Percentiles rank a stretch among this genome's conserved stretches.
Evolutionary conservation across 2,329 filamentous ascomycete species (phyloP).

Genomic region (Tolypocladium album): DNA sequence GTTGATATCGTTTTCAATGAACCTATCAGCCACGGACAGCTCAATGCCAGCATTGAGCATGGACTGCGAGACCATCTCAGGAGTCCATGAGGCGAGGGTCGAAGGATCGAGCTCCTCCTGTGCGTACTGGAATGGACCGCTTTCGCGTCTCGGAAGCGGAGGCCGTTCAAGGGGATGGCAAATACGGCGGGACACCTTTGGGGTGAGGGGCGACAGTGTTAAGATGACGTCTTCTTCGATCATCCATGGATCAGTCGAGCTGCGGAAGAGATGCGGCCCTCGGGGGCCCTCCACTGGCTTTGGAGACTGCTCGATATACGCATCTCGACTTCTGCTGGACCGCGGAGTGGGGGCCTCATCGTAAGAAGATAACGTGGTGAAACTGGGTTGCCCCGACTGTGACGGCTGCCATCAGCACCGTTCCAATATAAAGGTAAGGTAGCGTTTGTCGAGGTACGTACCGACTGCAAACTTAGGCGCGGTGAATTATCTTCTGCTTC

Average conservation of each 20-base stretch:
- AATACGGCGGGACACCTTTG: constrained; percentile 41
- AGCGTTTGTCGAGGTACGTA: constrained; percentile 30
- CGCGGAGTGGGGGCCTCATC: constrained; percentile 74
- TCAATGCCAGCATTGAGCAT: constrained; percentile 81
- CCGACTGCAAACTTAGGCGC: constrained; percentile 59
- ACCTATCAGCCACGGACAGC: constrained; percentile 64
- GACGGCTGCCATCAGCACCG: background rate
- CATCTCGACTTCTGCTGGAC: constrained; percentile 48
- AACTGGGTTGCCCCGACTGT: constrained; percentile 61
- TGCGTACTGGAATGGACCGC: constrained; percentile 46
- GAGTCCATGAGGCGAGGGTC: constrained; percentile 56
- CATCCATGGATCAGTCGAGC: constrained; percentile 40
- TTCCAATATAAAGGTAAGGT: background rate
- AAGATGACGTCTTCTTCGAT: constrained; percentile 42
- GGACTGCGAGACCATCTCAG: constrained; percentile 71
- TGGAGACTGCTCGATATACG: constrained; percentile 48
- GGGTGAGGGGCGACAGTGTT: constrained; percentile 63
- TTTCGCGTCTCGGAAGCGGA: constrained; percentile 18
- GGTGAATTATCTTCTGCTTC: constrained; percentile 56
- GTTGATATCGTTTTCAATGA: constrained; percentile 86
- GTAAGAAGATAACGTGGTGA: constrained; percentile 79
- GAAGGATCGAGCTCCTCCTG: constrained; percentile 45
- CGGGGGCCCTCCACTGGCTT: constrained; percentile 69
- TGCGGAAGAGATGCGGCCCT: constrained; percentile 79
- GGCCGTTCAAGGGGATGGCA: constrained; percentile 14